A percentile compares a stretch with the other conserved stretches of the same genome.
Conservation (phyloP, 164 flowering plant genomes). For the Litsea cubeba region DNA sequence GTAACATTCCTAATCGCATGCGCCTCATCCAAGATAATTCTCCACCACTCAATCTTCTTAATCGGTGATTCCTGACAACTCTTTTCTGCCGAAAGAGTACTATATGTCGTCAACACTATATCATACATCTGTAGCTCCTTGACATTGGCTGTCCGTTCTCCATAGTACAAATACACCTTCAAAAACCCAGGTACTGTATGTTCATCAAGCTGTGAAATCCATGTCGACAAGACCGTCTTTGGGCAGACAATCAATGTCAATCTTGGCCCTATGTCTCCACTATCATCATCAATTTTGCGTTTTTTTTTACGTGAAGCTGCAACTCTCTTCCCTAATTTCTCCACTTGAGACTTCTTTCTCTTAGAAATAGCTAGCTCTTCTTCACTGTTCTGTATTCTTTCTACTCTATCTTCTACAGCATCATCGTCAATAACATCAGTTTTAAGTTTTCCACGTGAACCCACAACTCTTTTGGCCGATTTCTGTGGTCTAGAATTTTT, state of each 20-base stretch:
- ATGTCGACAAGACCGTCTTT: constrained; percentile 69
- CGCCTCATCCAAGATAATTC: constrained; percentile 91
- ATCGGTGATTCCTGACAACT: constrained; percentile 39
- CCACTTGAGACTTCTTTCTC: not conserved
- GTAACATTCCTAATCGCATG: constrained; percentile 75
- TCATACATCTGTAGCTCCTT: constrained; percentile 65
- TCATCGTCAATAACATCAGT: constrained; percentile 1
- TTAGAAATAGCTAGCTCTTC: constrained; percentile 15
- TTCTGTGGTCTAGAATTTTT: too few relatives aligned
- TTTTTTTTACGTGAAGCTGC: constrained; percentile 30
- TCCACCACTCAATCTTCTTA: constrained; percentile 67
- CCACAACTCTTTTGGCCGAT: constrained; percentile 4
- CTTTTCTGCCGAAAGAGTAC: constrained; percentile 55
- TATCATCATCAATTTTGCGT: constrained; percentile 19
- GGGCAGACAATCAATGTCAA: constrained; percentile 82
- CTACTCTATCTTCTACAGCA: not conserved
- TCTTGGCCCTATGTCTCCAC: constrained; percentile 17
- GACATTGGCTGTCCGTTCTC: constrained; percentile 52
- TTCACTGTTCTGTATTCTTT: constrained; percentile 28
- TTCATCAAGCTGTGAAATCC: constrained; percentile 68
- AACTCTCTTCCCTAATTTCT: constrained; percentile 4
- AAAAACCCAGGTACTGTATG: constrained; percentile 61
- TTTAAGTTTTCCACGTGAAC: not conserved
- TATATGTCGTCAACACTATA: constrained; percentile 79
- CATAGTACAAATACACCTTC: constrained; percentile 73